Evolutionary conservation across 2,329 filamentous ascomycete species (phyloP), one percentile per base, ranked within the genome.

Genomic region (Phaeosphaeria sp.): DNA sequence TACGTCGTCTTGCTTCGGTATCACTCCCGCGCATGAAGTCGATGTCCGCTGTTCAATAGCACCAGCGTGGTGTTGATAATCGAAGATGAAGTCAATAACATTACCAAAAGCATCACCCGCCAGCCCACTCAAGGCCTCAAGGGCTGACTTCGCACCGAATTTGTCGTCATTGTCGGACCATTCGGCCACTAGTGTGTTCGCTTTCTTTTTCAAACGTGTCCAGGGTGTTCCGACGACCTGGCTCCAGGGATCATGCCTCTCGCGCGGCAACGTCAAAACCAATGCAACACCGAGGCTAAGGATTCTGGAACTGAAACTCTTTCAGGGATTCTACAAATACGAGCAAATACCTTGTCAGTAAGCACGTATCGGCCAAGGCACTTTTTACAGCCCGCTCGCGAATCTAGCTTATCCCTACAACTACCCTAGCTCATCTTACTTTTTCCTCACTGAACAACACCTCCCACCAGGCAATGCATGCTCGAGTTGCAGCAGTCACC

Each of bases 211-310:
- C 49, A 61, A 61, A 55, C 62, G 66, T 59, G 65, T 50, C 55
- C 59, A 59, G 63, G 59, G 53, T 53, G 51, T 33, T 40, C 45
- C 20, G 55, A 9, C 45, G 49, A 55, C 56, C 36, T 49, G 56
- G 21, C 54, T 55, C 72, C 72, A 73, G 59, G 72, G 71, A 65
- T 72, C 11, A 46, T 61, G 59, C 67, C 66, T 55, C 47, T 57
- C 49, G 55, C 55, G 57, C 57, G 49, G 55, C 55, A 64, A 53
- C 55, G 40, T 64, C 57, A 61, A 60, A 59, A 61, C 66, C 65
- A 68, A 61, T 53, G 39, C 48, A 44, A 56, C 52, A 48, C 49
- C 45, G 51, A 49, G 30, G 22, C 55, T 59, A 62, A 60, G 57
- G 55, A 64, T 42, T 42, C 59, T 52, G 48, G 42, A 66, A 64